Base-by-base conservation (phyloP, 805 yeast species). In the Danielozyma ontarioensis region DNA sequence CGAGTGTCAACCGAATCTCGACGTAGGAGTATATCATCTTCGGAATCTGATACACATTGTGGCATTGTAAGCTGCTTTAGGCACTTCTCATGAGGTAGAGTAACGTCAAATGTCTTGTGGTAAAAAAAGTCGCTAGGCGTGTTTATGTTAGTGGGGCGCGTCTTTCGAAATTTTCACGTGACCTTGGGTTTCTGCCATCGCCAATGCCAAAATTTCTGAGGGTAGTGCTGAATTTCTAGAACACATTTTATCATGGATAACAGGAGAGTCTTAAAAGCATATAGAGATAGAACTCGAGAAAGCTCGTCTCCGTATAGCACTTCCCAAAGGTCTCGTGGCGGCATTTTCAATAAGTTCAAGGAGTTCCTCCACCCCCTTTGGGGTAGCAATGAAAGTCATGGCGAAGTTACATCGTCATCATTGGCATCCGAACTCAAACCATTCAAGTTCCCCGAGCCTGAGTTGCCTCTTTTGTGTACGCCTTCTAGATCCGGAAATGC, bases 221-320 rank as follows among this genome's bases (percentile, higher is more conserved):
- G n/a, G n/a, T n/a, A n/a, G n/a, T n/a, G n/a, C n/a, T n/a, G n/a
- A n/a, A n/a, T n/a, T n/a, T n/a, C n/a, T n/a, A n/a, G n/a, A n/a
- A n/a, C n/a, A n/a, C 17, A 13, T 10, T 23, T 22, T n/a, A 36
- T 18, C 29, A 61, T 61, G 68, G 66, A 61, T 41, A 61, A 59
- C 44, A 54, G 65, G 40, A 48, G 56, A 39, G 59, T 60, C 25
- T 50, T 50, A 31, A 50, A 50, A 29, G 48, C 57, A 3, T 55
- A 56, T 33, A 45, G 52, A 32, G 54, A 53, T 21, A 48, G 50
- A 36, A 40, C 47, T 17, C 45, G 50, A 23, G 50, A 37, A 27
- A 37, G 36, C 17, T 36, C 47, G 7, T 34, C 51, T 28, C 57
- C 59, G 4, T 47, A 48, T 32, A 48, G 51, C n/a, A 34, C 41